Evolutionary conservation across 2,329 filamentous ascomycete species (phyloP).

Genomic region (Ophiognomonia clavigignenti-juglandacearum): DNA sequence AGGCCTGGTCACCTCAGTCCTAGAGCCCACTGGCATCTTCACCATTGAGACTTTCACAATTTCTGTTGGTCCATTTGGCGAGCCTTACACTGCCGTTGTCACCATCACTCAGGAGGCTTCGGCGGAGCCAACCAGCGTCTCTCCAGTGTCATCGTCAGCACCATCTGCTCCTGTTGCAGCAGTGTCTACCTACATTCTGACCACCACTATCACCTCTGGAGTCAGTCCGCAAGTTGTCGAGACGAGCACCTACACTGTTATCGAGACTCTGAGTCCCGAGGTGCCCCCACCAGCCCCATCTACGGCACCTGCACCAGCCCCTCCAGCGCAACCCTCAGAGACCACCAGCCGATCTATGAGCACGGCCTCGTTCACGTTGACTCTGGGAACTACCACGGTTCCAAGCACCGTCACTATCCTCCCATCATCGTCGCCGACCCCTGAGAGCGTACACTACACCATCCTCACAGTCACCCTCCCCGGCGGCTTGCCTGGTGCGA

Average conservation of each 20-base stretch:
- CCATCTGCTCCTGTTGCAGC: conserved; percentile 5
- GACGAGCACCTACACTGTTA: conserved; percentile 16
- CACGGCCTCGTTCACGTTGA: conserved; percentile 21
- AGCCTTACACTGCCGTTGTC: conserved; percentile 15
- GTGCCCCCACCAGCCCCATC: neutral
- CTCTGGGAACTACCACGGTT: conserved; percentile 9
- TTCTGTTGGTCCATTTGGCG: neutral
- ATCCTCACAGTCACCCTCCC: conserved; percentile 13
- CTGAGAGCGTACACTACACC: neutral
- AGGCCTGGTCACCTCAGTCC: neutral
- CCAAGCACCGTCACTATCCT: neutral
- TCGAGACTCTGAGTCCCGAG: conserved; percentile 7
- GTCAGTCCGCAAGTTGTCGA: conserved; percentile 14
- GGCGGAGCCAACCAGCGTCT: neutral
- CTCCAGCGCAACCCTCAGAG: neutral
- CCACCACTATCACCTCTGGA: conserved; percentile 15
- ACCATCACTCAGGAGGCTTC: conserved; percentile 14
- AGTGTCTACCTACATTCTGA: conserved; percentile 15
- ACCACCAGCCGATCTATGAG: conserved; percentile 5
- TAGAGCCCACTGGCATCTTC: neutral
- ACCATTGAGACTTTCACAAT: conserved; percentile 9
- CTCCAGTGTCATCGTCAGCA: conserved; percentile 4
- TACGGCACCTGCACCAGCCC: neutral
- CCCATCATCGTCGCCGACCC: neutral
- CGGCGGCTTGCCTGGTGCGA: conserved; percentile 6